Evolutionary conservation across 2,329 filamentous ascomycete species (phyloP).

Genomic region (Emericellopsis cladophorae): DNA sequence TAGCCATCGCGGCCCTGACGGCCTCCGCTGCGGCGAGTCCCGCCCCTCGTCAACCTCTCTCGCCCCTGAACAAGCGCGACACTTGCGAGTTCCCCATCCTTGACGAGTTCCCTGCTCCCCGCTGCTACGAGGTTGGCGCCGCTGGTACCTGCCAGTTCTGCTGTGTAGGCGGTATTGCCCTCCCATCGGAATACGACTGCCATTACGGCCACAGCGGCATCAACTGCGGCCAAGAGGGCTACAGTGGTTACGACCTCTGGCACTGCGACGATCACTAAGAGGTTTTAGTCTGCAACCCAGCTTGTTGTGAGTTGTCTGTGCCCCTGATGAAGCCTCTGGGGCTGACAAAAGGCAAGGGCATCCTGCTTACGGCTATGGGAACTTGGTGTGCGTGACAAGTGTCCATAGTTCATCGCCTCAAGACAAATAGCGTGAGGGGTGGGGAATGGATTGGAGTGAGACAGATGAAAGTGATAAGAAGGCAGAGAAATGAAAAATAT

Average conservation of each 20-base stretch:
- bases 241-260: background rate
- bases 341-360: background rate
- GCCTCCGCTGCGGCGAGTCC: background rate
- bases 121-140: background rate
- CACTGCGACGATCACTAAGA: background rate
- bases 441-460: too few species aligned
- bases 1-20: background rate
- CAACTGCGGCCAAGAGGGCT: background rate
- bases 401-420: too few species aligned
- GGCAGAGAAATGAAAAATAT: too few species aligned
- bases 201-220: background rate
- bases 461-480: too few species aligned
- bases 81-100: background rate
- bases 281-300: background rate
- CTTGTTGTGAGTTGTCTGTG: background rate
- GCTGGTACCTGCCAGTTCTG: background rate
- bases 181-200: background rate
- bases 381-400: too few species aligned
- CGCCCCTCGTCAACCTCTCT: background rate
- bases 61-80: background rate
- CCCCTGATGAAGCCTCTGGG: background rate
- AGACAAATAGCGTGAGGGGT: too few species aligned
- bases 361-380: too few species aligned
- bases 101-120: background rate
- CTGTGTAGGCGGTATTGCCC: background rate